Evolutionary conservation across 1,139 yeast species (phyloP).

Genomic region (Ogataea hybrid): DNA sequence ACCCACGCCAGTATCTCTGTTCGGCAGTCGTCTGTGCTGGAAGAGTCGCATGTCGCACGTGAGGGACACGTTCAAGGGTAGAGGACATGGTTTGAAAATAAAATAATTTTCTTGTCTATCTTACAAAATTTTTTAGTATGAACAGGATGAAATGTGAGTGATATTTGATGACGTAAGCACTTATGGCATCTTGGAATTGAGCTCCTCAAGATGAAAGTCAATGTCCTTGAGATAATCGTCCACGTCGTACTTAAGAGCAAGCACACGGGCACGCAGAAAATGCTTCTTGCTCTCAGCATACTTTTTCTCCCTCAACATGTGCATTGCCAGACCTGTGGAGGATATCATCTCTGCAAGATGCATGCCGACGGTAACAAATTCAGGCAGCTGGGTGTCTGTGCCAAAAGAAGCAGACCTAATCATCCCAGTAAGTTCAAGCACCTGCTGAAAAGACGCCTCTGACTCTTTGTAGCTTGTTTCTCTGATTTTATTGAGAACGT

Average conservation of each 20-base stretch:
- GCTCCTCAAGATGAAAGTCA: conserved; percentile 10
- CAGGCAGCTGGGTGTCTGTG: conserved; percentile 11
- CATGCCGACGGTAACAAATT: conserved; percentile 14
- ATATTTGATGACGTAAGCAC: background rate
- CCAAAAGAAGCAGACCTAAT: conserved; percentile 12
- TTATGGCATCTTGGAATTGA: conserved; percentile 1
- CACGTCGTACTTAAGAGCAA: conserved; percentile 17
- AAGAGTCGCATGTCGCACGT: conserved; percentile 68
- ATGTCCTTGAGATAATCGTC: conserved; percentile 17
- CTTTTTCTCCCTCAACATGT: conserved; percentile 9
- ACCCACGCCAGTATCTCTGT: conserved; percentile 91
- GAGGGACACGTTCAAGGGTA: conserved; percentile 62
- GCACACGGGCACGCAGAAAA: conserved; percentile 15
- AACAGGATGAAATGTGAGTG: background rate
- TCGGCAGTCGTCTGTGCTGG: conserved; percentile 92
- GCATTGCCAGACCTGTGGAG: conserved; percentile 17
- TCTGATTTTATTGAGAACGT: conserved; percentile 1
- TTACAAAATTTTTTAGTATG: conserved; percentile 6
- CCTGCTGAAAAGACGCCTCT: conserved; percentile 14
- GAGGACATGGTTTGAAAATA: conserved; percentile 60
- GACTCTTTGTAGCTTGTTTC: conserved; percentile 10
- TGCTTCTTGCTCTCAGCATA: conserved; percentile 13
- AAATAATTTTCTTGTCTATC: background rate
- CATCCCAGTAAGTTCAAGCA: conserved; percentile 11
- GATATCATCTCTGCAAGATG: conserved; percentile 18